phyloP scores from a whole-genome alignment of 176 grass and related monocot genomes.

The Zoysia japonica region DNA sequence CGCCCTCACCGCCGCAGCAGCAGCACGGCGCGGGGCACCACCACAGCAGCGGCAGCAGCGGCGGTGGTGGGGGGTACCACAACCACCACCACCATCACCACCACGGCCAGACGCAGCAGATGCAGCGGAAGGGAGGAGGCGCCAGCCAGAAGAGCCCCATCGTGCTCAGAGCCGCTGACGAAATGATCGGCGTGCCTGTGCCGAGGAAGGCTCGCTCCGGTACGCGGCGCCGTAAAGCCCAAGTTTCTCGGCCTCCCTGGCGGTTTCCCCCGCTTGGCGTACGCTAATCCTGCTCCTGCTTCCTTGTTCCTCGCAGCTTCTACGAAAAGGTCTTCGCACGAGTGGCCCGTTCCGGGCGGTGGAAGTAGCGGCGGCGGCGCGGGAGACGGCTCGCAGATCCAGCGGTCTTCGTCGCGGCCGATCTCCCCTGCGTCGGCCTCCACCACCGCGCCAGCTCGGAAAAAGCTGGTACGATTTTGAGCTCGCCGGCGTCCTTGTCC shows the following conservation, averaged over 20 bases:
- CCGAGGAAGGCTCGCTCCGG: constrained; percentile 92
- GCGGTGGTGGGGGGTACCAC: constrained; percentile 47
- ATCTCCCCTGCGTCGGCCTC: constrained; percentile 80
- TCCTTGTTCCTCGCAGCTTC: constrained; percentile 49
- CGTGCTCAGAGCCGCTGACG: constrained; percentile 71
- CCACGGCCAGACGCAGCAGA: constrained; percentile 51
- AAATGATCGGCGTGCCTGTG: constrained; percentile 95
- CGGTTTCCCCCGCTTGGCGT: background rate
- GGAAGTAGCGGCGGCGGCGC: constrained; percentile 46
- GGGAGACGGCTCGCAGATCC: constrained; percentile 67
- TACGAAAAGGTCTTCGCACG: constrained; percentile 72
- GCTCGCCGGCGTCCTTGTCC: background rate
- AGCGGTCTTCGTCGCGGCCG: constrained; percentile 66
- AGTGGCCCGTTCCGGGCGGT: constrained; percentile 59
- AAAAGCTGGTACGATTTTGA: constrained; percentile 66
- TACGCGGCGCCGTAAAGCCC: constrained; percentile 10
- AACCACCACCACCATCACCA: constrained; percentile 47
- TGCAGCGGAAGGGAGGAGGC: constrained; percentile 56
- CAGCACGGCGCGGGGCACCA: constrained; percentile 26
- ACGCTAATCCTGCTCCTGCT: constrained; percentile 28
- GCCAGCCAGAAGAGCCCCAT: constrained; percentile 53
- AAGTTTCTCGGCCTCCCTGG: background rate
- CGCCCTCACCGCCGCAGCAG: constrained; percentile 55
- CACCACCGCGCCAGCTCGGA: constrained; percentile 53
- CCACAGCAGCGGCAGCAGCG: constrained; percentile 58